phyloP scores from a whole-genome alignment of 2,329 filamentous ascomycete genomes.

The Trichoderma koningiopsis region DNA sequence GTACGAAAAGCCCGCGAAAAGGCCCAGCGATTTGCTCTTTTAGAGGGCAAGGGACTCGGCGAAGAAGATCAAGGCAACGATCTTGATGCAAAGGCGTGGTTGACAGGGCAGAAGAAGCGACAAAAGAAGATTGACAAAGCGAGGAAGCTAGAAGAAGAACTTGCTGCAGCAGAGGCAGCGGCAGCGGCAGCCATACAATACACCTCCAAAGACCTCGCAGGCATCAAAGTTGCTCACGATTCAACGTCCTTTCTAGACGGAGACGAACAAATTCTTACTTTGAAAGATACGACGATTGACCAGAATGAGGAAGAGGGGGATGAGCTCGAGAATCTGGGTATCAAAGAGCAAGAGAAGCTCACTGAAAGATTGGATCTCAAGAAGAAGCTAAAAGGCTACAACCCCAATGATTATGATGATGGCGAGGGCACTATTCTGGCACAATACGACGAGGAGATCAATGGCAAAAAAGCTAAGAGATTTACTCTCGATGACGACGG shows the following conservation, averaged over 20 bases:
- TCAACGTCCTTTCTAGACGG: constrained; percentile 77
- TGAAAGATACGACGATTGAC: constrained; percentile 90
- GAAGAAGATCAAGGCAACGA: constrained; percentile 69
- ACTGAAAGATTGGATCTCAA: constrained; percentile 80
- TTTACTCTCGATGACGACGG: constrained; percentile 86
- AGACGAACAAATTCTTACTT: constrained; percentile 84
- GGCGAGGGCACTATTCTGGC: constrained; percentile 71
- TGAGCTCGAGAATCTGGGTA: constrained; percentile 77
- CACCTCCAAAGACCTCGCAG: constrained; percentile 81
- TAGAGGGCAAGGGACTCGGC: constrained; percentile 83
- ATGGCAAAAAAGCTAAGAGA: constrained; percentile 82
- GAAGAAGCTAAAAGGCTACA: constrained; percentile 87
- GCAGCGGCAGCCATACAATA: constrained; percentile 69
- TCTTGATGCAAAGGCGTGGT: constrained; percentile 81
- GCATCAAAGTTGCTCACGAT: constrained; percentile 90
- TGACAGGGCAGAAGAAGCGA: constrained; percentile 87
- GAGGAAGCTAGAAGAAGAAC: constrained; percentile 71
- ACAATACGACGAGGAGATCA: constrained; percentile 95
- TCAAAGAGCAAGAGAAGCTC: constrained; percentile 72
- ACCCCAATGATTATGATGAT: constrained; percentile 73
- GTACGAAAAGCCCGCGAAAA: constrained; percentile 86
- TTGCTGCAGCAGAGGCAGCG: constrained; percentile 72
- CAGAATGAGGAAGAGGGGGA: constrained; percentile 85
- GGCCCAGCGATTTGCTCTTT: constrained; percentile 71
- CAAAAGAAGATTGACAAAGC: constrained; percentile 87